Conservation (phyloP, 148 eudicot species). For the Agrostemma githago region DNA sequence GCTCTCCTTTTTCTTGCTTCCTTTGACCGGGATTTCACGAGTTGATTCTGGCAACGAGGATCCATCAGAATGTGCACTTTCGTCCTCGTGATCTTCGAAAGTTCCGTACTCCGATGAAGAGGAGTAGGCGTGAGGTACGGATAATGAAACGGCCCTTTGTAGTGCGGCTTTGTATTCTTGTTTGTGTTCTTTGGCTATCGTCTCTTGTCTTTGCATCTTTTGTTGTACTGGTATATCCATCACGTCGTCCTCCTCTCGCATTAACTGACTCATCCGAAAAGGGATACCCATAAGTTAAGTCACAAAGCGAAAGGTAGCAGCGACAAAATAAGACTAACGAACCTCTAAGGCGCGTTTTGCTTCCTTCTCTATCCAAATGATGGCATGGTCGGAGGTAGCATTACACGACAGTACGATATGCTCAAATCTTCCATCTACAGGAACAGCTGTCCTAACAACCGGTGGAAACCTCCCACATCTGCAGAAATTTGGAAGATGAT, state of each 20-base stretch:
- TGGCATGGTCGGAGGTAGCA: conserved; percentile 88
- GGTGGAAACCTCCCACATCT: conserved; percentile 97
- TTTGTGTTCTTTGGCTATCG: conserved; percentile 61
- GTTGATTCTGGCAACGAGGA: conserved; percentile 26
- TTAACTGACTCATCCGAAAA: conserved; percentile 38
- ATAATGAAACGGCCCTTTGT: conserved; percentile 67
- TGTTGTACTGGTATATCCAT: conserved; percentile 68
- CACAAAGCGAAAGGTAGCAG: background rate
- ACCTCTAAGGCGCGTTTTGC: conserved; percentile 74
- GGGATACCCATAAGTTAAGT: background rate
- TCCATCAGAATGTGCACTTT: conserved; percentile 35
- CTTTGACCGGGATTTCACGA: conserved; percentile 37
- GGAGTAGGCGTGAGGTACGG: conserved; percentile 64
- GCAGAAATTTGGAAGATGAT: conserved; percentile 12
- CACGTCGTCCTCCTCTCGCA: conserved; percentile 60
- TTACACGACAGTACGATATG: conserved; percentile 91
- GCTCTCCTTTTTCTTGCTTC: conserved; percentile 40
- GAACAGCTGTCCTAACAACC: conserved; percentile 90
- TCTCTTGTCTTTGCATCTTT: conserved; percentile 79
- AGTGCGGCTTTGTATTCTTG: conserved; percentile 77
- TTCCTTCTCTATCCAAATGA: conserved; percentile 90
- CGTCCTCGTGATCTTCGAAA: conserved; percentile 45
- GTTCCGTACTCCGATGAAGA: conserved; percentile 71
- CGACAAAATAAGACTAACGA: conserved; percentile 39
- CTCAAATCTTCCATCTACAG: conserved; percentile 98